Base-by-base conservation (phyloP, 2,329 filamentous ascomycete genomes). In the Verticillium nubilum region DNA sequence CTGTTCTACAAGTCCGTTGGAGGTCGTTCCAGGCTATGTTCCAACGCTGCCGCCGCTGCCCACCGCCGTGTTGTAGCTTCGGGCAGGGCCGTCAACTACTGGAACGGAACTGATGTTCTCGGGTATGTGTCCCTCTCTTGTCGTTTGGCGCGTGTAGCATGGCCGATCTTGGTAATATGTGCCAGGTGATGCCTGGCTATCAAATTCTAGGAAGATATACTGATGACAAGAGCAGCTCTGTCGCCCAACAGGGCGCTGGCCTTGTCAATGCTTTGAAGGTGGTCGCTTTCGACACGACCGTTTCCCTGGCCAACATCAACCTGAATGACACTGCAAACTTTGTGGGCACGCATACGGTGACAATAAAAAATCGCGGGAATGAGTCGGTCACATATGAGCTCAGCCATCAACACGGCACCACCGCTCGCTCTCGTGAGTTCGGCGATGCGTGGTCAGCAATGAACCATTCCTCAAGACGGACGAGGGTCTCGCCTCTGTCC, bases 271-370 rank as follows among this genome's bases (percentile, higher is more conserved):
- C 62, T 1, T 25, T 58, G 13, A 62, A 62, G 59, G 62, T 61
- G 6, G 29, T 64, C 26, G 58, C 50, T 13, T 61, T 58, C 29
- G 10, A 23, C 9, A 64, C 62, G 1, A 29, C 54, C 3, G 17
- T 64, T 13, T 13, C 9, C 10, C 58, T 59, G 2, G 56, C 60
- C n/a, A 52, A 17, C 23, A 26, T 64, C 23, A 53, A 58, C 53
- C 60, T 64, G 27, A 62, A 64, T 35, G 62, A 64, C 53, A 61
- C 62, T 3, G 55, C 47, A 25, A 35, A 64, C 56, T 64, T 62
- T 53, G 35, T 29, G n/a, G 52, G 57, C 33, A 13, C 54, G 52
- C 53, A 62, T 52, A 31, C 26, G 7, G 27, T 62, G 12, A 28
- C 56, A 17, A 17, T 62, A 35, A 57, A 54, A 12, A 25, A 54